Evolutionary conservation across 495 filamentous ascomycete species (phyloP), one percentile per base, ranked within the genome.

Genomic region (Usnea hakonensis): DNA sequence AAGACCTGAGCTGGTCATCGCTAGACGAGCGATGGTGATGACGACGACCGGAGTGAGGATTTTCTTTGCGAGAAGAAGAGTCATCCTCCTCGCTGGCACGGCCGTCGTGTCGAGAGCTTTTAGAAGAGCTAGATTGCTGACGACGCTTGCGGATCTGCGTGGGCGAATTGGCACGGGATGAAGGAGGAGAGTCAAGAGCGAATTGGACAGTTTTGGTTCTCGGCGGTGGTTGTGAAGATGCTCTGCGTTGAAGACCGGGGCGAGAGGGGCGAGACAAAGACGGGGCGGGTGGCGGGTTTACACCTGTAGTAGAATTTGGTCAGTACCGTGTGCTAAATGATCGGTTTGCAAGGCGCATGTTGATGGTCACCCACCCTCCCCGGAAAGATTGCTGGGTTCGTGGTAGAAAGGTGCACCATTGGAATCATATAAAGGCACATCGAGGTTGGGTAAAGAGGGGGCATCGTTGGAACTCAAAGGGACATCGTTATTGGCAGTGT

Each of bases 391-490:
- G 57, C 70, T 62, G 54, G 54, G 61, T 64, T 72, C 68, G 67
- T 74, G 66, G 68, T 70, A 71, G 66, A 77, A 68, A 67, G 72
- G 72, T 70, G 64, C 67, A 61, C 67, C 71, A 67, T 71, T 74
- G 46, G 59, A 46, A 65, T 69, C 62, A 67, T 67, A 67, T 50
- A 67, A 60, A 57, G 65, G 61, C 40, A 44, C 40, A 59, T 59
- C 50, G 36, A 38, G 30, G 56, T 13, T 62, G 35, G n/a, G 58
- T 30, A 50, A 50, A 30, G 26, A 63, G 50, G 60, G 61, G 54
- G 60, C 48, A 58, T 62, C 50, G 44, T 56, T 62, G 36, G 41
- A 53, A 19, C 32, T 52, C 28, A 32, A 52, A 52, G 16, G 48
- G 16, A 57, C 62, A 65, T 37, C 52, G 43, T 33, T 62, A 55